Percentiles rank a stretch among this genome's conserved stretches.
Conservation (phyloP, 768 basidiomycete species). For the Tulasnella sp. region DNA sequence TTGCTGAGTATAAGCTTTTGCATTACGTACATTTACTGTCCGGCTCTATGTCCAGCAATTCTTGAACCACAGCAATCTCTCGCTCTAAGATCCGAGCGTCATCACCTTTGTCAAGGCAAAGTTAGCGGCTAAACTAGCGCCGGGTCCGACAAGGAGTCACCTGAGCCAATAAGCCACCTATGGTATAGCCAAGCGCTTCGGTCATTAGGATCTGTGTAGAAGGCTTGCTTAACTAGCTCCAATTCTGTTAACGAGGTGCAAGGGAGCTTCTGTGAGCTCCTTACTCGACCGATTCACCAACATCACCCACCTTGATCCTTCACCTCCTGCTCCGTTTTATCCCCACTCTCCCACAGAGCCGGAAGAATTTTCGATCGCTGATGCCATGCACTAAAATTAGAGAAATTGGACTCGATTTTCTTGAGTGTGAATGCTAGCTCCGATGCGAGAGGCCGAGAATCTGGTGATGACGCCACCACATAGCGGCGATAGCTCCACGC, state of each 20-base stretch:
- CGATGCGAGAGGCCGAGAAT: constrained; percentile 40
- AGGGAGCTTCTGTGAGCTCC: neutral
- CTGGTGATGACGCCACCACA: constrained; percentile 62
- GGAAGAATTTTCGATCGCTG: constrained; percentile 78
- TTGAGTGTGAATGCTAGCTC: constrained; percentile 80
- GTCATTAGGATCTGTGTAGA: constrained; percentile 94
- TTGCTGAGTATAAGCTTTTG: neutral
- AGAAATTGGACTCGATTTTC: constrained; percentile 91
- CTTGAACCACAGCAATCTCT: constrained; percentile 73
- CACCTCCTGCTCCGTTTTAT: constrained; percentile 45
- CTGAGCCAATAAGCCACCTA: constrained; percentile 85
- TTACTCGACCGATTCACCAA: neutral
- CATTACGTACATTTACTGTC: constrained; percentile 78
- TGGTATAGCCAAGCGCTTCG: constrained; percentile 99
- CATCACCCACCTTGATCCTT: constrained; percentile 57
- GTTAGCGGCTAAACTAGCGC: neutral
- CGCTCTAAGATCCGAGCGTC: constrained; percentile 50
- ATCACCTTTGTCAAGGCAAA: constrained; percentile 41
- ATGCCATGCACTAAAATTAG: constrained; percentile 99
- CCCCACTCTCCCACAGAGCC: constrained; percentile 53
- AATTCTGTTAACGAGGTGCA: constrained; percentile 46
- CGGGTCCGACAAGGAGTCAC: constrained; percentile 35
- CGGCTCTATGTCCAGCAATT: constrained; percentile 79
- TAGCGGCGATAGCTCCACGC: constrained; percentile 94
- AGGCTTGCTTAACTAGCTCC: constrained; percentile 82